These are phyloP conservation scores for Pichia cabralensis DNA, from an alignment of 805 yeast genomes.

Conservation along the genomic window DNA sequence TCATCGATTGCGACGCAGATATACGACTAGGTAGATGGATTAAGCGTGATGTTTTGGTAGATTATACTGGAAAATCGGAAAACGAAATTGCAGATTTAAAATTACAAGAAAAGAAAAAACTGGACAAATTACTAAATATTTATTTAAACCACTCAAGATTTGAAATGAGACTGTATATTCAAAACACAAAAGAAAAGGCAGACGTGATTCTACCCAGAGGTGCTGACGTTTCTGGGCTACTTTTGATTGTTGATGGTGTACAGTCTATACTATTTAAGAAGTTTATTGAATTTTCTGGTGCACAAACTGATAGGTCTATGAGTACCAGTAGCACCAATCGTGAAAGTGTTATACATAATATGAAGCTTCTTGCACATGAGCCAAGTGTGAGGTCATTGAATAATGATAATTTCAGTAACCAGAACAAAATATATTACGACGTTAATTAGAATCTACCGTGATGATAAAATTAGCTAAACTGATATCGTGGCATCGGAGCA, in stretches of 20 bases:
- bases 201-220: slow-evolving; percentile 71
- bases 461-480: too few relatives aligned
- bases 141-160: slow-evolving; percentile 51
- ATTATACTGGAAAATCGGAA: not conserved
- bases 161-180: slow-evolving; percentile 57
- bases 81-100: not conserved
- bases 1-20: slow-evolving; percentile 79
- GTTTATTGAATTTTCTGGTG: not conserved
- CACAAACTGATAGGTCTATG: not conserved
- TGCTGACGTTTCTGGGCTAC: slow-evolving; percentile 46
- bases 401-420: slow-evolving; percentile 20
- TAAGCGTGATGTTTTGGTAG: slow-evolving; percentile 22
- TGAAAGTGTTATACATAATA: slow-evolving; percentile 7
- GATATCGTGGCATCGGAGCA: too few relatives aligned
- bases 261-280: slow-evolving; percentile 25
- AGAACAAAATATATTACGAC: slow-evolving; percentile 21
- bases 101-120: slow-evolving; percentile 5
- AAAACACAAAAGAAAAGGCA: slow-evolving; percentile 61
- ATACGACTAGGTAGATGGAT: slow-evolving; percentile 77
- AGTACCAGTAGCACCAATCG: slow-evolving; percentile 6
- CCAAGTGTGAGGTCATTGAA: slow-evolving; percentile 21
- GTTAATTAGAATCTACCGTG: too few relatives aligned
- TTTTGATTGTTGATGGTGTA: slow-evolving; percentile 57
- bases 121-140: slow-evolving; percentile 30
- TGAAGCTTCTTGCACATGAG: slow-evolving; percentile 11